Conservation (phyloP, 805 yeast species). For the Wickerhamia fluorescens region DNA sequence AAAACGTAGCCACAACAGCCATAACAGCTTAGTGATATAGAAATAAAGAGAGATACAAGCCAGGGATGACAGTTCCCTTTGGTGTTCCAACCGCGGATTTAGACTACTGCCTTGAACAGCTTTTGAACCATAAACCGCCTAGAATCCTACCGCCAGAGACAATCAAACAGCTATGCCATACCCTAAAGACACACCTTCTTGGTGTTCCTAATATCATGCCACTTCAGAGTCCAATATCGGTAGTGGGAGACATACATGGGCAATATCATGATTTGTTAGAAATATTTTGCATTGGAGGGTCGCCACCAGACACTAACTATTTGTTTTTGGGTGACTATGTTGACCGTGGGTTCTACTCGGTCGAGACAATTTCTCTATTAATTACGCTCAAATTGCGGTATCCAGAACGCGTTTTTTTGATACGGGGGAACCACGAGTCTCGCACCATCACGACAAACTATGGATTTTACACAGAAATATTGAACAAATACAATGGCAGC, state of each 20-base stretch:
- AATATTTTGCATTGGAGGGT: slow-evolving; percentile 89
- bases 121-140: slow-evolving; percentile 36
- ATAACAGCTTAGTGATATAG: no score
- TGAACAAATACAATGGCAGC: slow-evolving; percentile 73
- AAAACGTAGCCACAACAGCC: no score
- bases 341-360: slow-evolving; percentile 88
- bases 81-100: slow-evolving; percentile 33
- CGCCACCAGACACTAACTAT: slow-evolving; percentile 89
- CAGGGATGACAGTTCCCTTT: no score
- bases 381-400: slow-evolving; percentile 80
- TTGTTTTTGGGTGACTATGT: slow-evolving; percentile 93
- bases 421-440: slow-evolving; percentile 95
- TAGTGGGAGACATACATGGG: slow-evolving; percentile 97
- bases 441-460: slow-evolving; percentile 95
- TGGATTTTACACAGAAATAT: slow-evolving; percentile 93
- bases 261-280: slow-evolving; percentile 92
- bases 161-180: slow-evolving; percentile 41
- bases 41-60: no score
- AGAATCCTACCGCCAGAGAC: slow-evolving; percentile 34
- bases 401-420: slow-evolving; percentile 73
- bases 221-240: slow-evolving; percentile 79
- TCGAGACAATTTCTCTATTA: slow-evolving; percentile 83
- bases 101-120: slow-evolving; percentile 37
- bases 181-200: slow-evolving; percentile 73
- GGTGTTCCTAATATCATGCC: slow-evolving; percentile 83